These are phyloP conservation scores for Tetradesmus lagerheimii DNA, from an alignment of 139 green algal genomes.

Conservation along the genomic window DNA sequence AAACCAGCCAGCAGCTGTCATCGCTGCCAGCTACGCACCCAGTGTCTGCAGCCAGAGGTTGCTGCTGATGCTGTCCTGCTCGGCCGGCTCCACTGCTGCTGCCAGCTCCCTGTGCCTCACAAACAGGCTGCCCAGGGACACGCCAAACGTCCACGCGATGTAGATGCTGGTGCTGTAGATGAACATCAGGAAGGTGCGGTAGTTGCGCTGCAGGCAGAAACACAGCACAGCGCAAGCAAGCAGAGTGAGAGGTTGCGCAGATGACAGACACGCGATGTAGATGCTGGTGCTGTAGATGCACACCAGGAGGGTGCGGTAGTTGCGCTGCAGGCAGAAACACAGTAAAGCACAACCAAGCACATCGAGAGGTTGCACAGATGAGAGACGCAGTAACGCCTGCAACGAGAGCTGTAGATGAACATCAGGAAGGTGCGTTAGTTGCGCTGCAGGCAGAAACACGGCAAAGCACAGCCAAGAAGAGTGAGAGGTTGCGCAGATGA, in stretches of 20 bases:
- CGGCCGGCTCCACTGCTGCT: conserved; percentile 16
- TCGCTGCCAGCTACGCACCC: no score
- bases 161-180: conserved; percentile 87
- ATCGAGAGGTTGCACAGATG: no score
- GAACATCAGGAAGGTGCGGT: conserved; percentile 97
- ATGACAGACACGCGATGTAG: conserved; percentile 89
- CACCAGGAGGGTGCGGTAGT: conserved; percentile 97
- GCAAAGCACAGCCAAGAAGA: neutral
- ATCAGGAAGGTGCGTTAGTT: conserved; percentile 98
- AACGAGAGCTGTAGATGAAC: conserved; percentile 91
- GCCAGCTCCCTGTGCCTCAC: conserved; percentile 66
- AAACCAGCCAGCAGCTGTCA: no score
- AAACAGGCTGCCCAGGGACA: conserved; percentile 76
- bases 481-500: no score
- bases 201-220: conserved; percentile 90
- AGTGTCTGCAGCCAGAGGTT: conserved; percentile 59
- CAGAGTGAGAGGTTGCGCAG: no score
- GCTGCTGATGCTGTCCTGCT: conserved; percentile 29
- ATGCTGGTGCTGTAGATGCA: conserved; percentile 92
- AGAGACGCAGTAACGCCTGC: no score
- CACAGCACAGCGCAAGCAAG: neutral
- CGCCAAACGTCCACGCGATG: conserved; percentile 86
- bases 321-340: conserved; percentile 77
- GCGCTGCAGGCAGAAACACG: conserved; percentile 68
- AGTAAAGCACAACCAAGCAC: neutral